Percentiles rank a stretch among this genome's conserved stretches.
These are phyloP conservation scores for Xylaria sp. DNA, from an alignment of 2,329 filamentous ascomycete species.

Conservation along the genomic window DNA sequence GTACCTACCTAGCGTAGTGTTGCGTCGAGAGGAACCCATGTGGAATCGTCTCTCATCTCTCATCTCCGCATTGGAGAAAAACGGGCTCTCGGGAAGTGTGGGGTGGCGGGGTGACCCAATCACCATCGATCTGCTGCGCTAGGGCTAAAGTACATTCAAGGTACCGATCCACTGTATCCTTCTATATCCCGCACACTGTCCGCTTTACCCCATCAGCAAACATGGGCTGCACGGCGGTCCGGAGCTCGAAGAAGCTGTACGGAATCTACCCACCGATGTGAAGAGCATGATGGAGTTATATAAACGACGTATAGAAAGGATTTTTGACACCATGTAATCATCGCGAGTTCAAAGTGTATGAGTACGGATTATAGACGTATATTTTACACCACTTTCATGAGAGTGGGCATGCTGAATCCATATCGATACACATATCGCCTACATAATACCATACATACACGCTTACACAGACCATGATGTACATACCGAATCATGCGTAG, in stretches of 20 bases:
- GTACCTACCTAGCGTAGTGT: neutral
- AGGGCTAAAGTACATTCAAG: neutral
- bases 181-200: neutral
- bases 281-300: neutral
- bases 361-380: too few species aligned
- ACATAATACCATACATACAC: too few species aligned
- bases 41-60: slow-evolving; percentile 8
- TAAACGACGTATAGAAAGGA: too few species aligned
- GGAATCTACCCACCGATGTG: neutral
- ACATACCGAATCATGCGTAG: too few species aligned
- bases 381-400: too few species aligned
- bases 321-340: too few species aligned
- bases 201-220: neutral
- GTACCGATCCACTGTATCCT: neutral
- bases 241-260: too few species aligned
- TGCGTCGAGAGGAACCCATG: neutral
- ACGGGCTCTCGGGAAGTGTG: slow-evolving; percentile 22
- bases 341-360: too few species aligned
- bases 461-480: too few species aligned
- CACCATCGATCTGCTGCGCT: neutral
- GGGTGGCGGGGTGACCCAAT: slow-evolving; percentile 26
- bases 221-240: too few species aligned
- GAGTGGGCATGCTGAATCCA: too few species aligned
- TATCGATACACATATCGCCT: too few species aligned
- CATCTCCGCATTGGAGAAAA: slow-evolving; percentile 39